These are phyloP conservation scores for Daldinia sp. DNA, from an alignment of 2,329 filamentous ascomycete genomes.

Conservation along the genomic window DNA sequence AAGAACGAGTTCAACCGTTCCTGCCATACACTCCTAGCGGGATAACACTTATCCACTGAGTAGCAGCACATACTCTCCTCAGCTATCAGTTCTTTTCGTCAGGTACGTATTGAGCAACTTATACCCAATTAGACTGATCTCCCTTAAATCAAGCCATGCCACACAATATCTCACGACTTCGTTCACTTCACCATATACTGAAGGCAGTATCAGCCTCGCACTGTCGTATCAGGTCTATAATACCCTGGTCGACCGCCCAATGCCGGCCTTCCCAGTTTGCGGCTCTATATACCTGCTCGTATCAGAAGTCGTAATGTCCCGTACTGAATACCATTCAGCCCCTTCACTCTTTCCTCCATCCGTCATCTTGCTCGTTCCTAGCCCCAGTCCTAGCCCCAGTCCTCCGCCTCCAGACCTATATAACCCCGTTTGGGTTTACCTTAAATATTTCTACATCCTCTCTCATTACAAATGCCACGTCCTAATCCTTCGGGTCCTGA, in stretches of 20 bases:
- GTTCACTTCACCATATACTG: not conserved
- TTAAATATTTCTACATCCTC: not conserved
- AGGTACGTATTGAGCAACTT: slow-evolving; percentile 1
- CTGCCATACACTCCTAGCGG: not conserved
- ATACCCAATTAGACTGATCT: not conserved
- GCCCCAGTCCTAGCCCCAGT: not conserved
- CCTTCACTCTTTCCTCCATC: not conserved
- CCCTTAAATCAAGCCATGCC: not conserved
- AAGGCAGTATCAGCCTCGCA: not conserved
- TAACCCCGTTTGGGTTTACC: not conserved
- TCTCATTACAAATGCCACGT: not conserved
- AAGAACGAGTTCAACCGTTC: not conserved
- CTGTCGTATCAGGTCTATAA: not conserved
- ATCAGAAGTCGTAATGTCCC: not conserved
- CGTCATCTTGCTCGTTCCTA: not conserved
- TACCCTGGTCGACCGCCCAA: not conserved
- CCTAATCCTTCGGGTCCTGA: not conserved
- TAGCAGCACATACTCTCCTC: not conserved
- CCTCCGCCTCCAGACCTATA: not conserved
- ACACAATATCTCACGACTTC: not conserved
- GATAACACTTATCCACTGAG: not conserved
- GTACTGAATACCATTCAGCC: not conserved
- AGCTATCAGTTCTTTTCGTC: not conserved
- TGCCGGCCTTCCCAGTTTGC: not conserved
- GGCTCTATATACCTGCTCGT: not conserved